Evolutionary conservation across 2,329 filamentous ascomycete species (phyloP).

Genomic region (Lomentospora prolificans): DNA sequence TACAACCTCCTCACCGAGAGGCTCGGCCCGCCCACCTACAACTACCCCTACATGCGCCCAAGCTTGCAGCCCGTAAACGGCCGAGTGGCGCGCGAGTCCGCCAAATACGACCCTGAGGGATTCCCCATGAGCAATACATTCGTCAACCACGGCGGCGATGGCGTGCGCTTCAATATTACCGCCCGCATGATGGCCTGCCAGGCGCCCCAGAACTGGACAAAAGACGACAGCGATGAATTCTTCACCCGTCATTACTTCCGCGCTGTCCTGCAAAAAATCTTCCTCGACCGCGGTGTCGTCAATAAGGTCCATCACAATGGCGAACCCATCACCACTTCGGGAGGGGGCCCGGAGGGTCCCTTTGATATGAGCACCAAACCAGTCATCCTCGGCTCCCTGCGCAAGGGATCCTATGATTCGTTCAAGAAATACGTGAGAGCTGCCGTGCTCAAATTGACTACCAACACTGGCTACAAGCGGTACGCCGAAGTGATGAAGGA

Average conservation of each 20-base stretch:
- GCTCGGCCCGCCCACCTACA: slow-evolving; percentile 77
- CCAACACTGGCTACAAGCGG: slow-evolving; percentile 44
- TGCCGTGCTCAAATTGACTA: slow-evolving; percentile 65
- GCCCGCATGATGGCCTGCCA: slow-evolving; percentile 98
- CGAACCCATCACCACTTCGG: slow-evolving; percentile 10
- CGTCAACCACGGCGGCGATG: slow-evolving; percentile 44
- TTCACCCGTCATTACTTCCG: slow-evolving; percentile 92
- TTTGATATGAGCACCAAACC: slow-evolving; percentile 58
- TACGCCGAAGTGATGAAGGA: slow-evolving; percentile 51
- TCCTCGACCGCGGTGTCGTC: slow-evolving; percentile 75
- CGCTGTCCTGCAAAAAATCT: slow-evolving; percentile 82
- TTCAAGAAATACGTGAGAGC: slow-evolving; percentile 72
- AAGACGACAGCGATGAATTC: slow-evolving; percentile 70
- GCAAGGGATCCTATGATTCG: slow-evolving; percentile 67
- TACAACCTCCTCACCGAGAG: slow-evolving; percentile 94
- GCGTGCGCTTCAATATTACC: slow-evolving; percentile 85
- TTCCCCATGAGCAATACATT: slow-evolving; percentile 83
- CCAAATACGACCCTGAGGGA: slow-evolving; percentile 74
- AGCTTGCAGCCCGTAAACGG: slow-evolving; percentile 56
- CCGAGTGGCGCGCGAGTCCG: slow-evolving; percentile 57
- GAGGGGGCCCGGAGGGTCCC: slow-evolving; percentile 23
- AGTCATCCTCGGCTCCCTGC: slow-evolving; percentile 76
- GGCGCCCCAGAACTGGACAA: slow-evolving; percentile 86
- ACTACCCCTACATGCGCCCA: slow-evolving; percentile 67
- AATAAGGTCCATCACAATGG: slow-evolving; percentile 39